Evolutionary conservation across 2,329 filamentous ascomycete species (phyloP), one percentile per base, ranked within the genome.

Genomic region (Penicillium palitans): DNA sequence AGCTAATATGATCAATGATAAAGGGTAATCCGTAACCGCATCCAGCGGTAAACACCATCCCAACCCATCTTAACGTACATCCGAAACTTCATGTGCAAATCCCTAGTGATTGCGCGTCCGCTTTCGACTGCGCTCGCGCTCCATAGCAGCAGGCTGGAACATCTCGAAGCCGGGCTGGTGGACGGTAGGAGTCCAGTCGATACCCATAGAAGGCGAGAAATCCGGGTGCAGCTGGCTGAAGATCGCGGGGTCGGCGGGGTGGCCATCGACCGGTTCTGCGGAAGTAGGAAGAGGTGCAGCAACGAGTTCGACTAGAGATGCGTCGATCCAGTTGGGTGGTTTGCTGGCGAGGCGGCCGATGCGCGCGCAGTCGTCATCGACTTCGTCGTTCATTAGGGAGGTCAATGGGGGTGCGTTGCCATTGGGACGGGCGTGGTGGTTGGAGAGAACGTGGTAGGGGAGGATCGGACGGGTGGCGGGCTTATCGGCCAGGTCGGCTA

Each of bases 401-500:
- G 76, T 76, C 6, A 77, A 70, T 2, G 77, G 73, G 0, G 78
- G 78, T 13, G 77, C 77, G 42, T 74, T 75, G 53, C 74, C 74
- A 55, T 75, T 78, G n/a, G 74, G 69, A 44, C 76, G 74, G 19
- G 76, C 72, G 56, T 77, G 76, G 62, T 80, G 77, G 59, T 78
- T 79, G 60, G 78, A 73, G 6, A 80, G 70, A 46, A 79, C 75
- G 52, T 78, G 75, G 65, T 80, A 80, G 4, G 78, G 78, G 21
- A 80, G 71, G 29, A 76, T 75, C 8, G 78, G 78, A 3, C 78
- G 75, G 3, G 76, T 75, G 2, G 76, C 76, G 12, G 76, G 74
- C 59, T 80, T 80, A 52, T 80, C 80, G 0, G 83, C 81, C 21
- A 86, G 76, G 60, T 86, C 83, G 13, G 80, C 81, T 41, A 87